phyloP scores from a whole-genome alignment of 2,329 filamentous ascomycete species.

The Aspergillaceae sp. region DNA sequence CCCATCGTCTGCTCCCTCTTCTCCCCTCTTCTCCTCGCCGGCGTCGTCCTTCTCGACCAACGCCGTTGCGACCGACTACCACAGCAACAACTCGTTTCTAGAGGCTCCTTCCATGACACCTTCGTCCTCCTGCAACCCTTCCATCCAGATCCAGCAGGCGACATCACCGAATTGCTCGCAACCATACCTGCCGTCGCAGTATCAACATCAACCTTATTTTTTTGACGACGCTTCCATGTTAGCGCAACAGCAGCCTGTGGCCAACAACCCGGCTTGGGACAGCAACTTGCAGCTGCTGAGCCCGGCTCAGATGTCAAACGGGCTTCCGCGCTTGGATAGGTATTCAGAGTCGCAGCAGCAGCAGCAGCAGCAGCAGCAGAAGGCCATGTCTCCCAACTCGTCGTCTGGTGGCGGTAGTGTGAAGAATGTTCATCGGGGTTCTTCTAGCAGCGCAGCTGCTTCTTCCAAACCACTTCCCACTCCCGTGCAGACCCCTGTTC shows the following conservation, averaged over 20 bases:
- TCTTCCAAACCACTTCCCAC: constrained; percentile 46
- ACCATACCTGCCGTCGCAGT: constrained; percentile 22
- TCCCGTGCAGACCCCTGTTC: constrained; percentile 47
- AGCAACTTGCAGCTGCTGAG: constrained; percentile 29
- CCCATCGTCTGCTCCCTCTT: constrained; percentile 30
- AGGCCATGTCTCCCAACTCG: constrained; percentile 34
- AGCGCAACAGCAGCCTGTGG: constrained; percentile 30
- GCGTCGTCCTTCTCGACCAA: constrained; percentile 17
- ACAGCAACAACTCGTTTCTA: constrained; percentile 20
- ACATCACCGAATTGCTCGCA: constrained; percentile 23
- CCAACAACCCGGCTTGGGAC: constrained; percentile 28
- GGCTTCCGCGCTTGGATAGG: constrained; percentile 8
- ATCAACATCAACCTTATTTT: constrained; percentile 6
- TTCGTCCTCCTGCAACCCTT: constrained; percentile 30
- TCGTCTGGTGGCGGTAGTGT: constrained; percentile 5
- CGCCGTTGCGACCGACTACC: constrained; percentile 18
- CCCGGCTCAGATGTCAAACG: constrained; percentile 23
- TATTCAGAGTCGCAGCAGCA: neutral
- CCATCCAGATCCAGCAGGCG: constrained; percentile 25
- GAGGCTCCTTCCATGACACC: constrained; percentile 36
- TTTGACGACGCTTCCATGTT: constrained; percentile 30
- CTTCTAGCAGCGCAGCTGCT: constrained; percentile 31
- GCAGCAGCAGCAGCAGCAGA: constrained; percentile 22
- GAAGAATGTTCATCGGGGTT: constrained; percentile 32
- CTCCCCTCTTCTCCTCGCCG: constrained; percentile 22